phyloP scores from a whole-genome alignment of 768 basidiomycete species.

The Panaeolus cyanescens region DNA sequence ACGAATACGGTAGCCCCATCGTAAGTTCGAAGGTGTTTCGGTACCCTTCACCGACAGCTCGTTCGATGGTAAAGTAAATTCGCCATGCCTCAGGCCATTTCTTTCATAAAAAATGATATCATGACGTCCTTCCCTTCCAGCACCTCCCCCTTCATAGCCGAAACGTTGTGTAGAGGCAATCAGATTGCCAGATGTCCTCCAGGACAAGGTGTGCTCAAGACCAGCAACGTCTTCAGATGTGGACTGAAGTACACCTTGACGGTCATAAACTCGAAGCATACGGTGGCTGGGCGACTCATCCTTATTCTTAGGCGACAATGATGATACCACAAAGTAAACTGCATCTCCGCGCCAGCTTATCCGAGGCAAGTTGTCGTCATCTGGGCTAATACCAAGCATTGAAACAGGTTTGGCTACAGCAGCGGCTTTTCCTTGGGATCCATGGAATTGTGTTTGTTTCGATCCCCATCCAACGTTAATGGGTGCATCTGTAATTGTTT shows the following conservation, averaged over 20 bases:
- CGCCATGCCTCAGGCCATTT: conserved; percentile 91
- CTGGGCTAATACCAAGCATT: conserved; percentile 55
- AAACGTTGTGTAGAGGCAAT: conserved; percentile 83
- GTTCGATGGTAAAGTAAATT: conserved; percentile 63
- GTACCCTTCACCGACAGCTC: conserved; percentile 37
- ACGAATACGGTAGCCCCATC: conserved; percentile 72
- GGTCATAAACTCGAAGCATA: conserved; percentile 72
- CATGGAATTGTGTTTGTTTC: conserved; percentile 96
- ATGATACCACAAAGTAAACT: conserved; percentile 83
- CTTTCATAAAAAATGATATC: conserved; percentile 95
- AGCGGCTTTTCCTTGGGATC: conserved; percentile 86
- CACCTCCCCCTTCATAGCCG: conserved; percentile 71
- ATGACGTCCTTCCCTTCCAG: conserved; percentile 68
- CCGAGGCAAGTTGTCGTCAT: conserved; percentile 71
- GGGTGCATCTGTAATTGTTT: conserved; percentile 64
- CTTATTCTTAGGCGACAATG: conserved; percentile 48
- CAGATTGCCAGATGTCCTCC: conserved; percentile 89
- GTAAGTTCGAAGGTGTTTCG: conserved; percentile 31
- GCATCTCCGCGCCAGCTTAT: conserved; percentile 96
- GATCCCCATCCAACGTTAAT: conserved; percentile 99
- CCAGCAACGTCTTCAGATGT: conserved; percentile 86
- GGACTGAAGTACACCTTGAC: conserved; percentile 72
- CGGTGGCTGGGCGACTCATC: conserved; percentile 44
- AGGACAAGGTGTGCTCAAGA: conserved; percentile 75
- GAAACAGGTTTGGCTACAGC: conserved; percentile 53